Conservation (phyloP, 495 filamentous ascomycete species). For the Apodospora peruviana region DNA sequence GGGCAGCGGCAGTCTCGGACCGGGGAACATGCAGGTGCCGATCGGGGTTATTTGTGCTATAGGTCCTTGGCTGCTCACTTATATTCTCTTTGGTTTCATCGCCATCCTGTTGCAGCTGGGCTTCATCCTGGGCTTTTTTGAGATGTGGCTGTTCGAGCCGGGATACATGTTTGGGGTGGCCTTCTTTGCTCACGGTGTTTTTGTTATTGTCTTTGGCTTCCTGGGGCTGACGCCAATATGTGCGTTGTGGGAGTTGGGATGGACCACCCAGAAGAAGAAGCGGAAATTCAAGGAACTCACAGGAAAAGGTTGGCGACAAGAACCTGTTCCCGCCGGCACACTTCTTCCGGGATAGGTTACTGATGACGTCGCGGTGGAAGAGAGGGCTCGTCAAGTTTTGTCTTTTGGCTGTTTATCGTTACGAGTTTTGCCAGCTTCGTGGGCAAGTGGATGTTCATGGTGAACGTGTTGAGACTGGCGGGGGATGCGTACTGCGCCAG, state of each 20-base stretch:
- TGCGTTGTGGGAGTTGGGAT: slow-evolving; percentile 1
- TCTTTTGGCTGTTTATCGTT: slow-evolving; percentile 5
- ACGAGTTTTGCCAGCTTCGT: slow-evolving; percentile 2
- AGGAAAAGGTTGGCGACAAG: neutral
- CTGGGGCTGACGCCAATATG: slow-evolving; percentile 1
- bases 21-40: neutral
- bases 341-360: neutral
- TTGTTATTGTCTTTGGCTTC: neutral
- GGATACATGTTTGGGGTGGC: neutral
- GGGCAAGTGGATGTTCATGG: slow-evolving; percentile 10
- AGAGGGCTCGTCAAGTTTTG: slow-evolving; percentile 1
- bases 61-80: slow-evolving; percentile 2
- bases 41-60: slow-evolving; percentile 1
- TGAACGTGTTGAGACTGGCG: slow-evolving; percentile 1
- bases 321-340: slow-evolving; percentile 1
- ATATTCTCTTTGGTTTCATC: slow-evolving; percentile 1
- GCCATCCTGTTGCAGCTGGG: slow-evolving; percentile 1
- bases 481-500: slow-evolving; percentile 4
- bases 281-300: neutral
- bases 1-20: too few relatives aligned
- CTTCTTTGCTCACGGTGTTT: neutral
- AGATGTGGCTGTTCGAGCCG: neutral
- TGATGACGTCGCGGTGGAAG: slow-evolving; percentile 4
- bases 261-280: neutral
- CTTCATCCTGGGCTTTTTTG: slow-evolving; percentile 1